Percentiles rank a stretch among this genome's conserved stretches.
Conservation (phyloP, 805 yeast species). For the Pichia exigua region DNA sequence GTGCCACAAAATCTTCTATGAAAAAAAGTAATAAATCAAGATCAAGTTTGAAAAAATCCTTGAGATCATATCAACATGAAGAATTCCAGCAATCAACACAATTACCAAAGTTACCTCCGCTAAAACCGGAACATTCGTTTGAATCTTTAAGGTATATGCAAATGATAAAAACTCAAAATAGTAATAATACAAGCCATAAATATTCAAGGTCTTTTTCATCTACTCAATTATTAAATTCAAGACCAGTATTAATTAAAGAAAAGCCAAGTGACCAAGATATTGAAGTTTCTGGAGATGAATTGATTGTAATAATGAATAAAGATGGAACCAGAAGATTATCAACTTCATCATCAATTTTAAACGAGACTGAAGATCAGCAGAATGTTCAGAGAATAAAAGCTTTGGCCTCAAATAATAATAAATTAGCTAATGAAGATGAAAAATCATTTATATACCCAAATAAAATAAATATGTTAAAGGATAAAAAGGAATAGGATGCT, state of each 20-base stretch:
- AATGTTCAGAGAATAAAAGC: not conserved
- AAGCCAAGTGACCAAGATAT: not conserved
- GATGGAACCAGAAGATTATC: not conserved
- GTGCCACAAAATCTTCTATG: not conserved
- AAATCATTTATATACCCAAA: not conserved
- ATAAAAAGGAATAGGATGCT: not conserved
- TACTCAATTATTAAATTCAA: not conserved
- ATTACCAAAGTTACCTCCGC: not conserved
- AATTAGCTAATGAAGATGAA: not conserved
- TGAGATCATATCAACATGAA: not conserved
- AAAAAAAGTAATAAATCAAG: not conserved
- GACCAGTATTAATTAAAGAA: not conserved
- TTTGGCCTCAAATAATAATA: not conserved
- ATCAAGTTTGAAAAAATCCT: not conserved
- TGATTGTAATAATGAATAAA: not conserved
- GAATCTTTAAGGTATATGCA: slow-evolving; percentile 6
- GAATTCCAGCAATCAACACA: not conserved
- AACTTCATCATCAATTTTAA: not conserved
- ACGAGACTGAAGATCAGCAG: not conserved
- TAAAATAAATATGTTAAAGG: not conserved
- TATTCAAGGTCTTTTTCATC: slow-evolving; percentile 5
- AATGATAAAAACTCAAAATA: not conserved
- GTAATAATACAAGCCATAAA: not conserved
- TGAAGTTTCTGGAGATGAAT: not conserved
- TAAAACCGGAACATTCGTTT: slow-evolving; percentile 7